These are phyloP conservation scores for Coemansia sp. DNA, from an alignment of 192 early-diverging fungal species.

Conservation along the genomic window DNA sequence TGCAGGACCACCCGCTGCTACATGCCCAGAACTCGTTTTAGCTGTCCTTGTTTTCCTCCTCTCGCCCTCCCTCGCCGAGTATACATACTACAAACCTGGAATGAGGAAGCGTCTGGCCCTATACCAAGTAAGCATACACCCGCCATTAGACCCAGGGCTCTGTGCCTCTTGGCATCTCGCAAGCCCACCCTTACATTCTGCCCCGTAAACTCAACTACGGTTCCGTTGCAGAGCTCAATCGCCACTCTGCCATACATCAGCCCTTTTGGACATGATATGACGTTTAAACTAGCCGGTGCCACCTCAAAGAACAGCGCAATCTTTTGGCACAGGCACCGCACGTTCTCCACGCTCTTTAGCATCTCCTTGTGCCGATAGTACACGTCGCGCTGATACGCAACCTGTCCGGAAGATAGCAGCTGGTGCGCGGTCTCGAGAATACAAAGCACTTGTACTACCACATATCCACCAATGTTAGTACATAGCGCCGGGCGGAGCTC, in stretches of 20 bases:
- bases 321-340: constrained; percentile 21
- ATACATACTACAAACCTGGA: constrained; percentile 24
- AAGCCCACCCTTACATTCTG: constrained; percentile 18
- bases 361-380: constrained; percentile 27
- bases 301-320: constrained; percentile 18
- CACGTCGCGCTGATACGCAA: constrained; percentile 41
- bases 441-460: constrained; percentile 18
- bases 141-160: too few species aligned
- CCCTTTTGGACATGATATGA: constrained; percentile 35
- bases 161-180: too few species aligned
- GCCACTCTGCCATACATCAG: constrained; percentile 21
- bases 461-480: background rate
- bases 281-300: constrained; percentile 20
- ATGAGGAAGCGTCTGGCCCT: constrained; percentile 22
- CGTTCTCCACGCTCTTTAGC: constrained; percentile 31
- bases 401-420: constrained; percentile 16
- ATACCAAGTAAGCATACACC: too few species aligned
- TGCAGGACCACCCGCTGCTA: constrained; percentile 12
- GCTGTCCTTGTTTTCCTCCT: background rate
- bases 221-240: constrained; percentile 21
- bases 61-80: too few species aligned
- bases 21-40: background rate
- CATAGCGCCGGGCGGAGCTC: too few species aligned
- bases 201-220: constrained; percentile 5
- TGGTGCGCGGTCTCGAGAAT: constrained; percentile 10